Conservation (phyloP, 345 rosid species). For the Bruguiera parviflora region DNA sequence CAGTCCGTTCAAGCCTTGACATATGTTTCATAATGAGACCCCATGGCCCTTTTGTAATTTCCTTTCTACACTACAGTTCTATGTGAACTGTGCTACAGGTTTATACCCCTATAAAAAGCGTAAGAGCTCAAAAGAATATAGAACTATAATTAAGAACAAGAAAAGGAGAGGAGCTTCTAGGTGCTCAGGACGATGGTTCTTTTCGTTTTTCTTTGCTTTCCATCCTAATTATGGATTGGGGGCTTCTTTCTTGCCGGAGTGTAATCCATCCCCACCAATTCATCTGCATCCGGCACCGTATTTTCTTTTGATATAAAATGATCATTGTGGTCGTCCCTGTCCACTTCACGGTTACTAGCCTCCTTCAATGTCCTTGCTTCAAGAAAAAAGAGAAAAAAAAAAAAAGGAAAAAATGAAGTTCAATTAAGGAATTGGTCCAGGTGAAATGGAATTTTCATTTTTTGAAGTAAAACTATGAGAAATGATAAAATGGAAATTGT, state of each 20-base stretch:
- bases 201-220: background rate
- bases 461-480: background rate
- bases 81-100: too few relatives aligned
- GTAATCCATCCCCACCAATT: slow-evolving; percentile 47
- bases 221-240: slow-evolving; percentile 53
- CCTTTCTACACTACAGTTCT: too few relatives aligned
- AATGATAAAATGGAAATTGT: background rate
- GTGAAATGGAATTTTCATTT: background rate
- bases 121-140: background rate
- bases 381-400: background rate
- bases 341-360: slow-evolving; percentile 10
- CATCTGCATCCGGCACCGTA: slow-evolving; percentile 18
- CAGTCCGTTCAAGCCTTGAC: too few relatives aligned
- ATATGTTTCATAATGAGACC: too few relatives aligned
- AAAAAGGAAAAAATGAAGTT: background rate
- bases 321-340: slow-evolving; percentile 3
- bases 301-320: slow-evolving; percentile 14
- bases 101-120: background rate
- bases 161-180: background rate
- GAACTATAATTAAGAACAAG: background rate
- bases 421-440: too few relatives aligned
- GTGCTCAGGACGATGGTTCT: background rate
- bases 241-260: slow-evolving; percentile 57
- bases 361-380: slow-evolving; percentile 45
- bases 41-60: too few relatives aligned